phyloP scores from a whole-genome alignment of 495 filamentous ascomycete species.

The Lophiostoma macrostomum region DNA sequence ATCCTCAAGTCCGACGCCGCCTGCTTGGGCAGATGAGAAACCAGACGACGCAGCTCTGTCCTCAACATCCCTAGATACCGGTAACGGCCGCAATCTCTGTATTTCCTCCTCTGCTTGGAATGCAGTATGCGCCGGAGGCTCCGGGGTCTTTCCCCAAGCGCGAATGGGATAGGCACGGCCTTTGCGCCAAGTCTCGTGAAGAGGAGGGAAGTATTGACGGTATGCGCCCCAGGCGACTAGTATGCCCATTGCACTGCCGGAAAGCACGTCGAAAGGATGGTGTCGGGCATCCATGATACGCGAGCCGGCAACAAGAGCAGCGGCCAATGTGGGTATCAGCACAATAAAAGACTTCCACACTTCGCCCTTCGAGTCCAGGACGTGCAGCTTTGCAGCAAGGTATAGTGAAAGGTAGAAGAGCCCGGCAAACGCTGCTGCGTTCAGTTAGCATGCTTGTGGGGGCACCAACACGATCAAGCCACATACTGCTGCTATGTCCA shows the following conservation, averaged over 20 bases:
- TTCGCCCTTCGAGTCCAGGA: constrained; percentile 66
- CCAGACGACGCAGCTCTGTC: constrained; percentile 23
- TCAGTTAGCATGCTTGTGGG: constrained; percentile 3
- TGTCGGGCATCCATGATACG: constrained; percentile 78
- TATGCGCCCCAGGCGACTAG: constrained; percentile 39
- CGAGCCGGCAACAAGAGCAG: constrained; percentile 53
- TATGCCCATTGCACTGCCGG: constrained; percentile 50
- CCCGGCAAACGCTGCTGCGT: constrained; percentile 64
- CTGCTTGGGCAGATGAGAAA: constrained; percentile 22
- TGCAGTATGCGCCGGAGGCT: constrained; percentile 12
- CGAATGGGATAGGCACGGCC: constrained; percentile 62
- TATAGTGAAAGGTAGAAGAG: constrained; percentile 75
- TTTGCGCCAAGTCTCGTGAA: constrained; percentile 56
- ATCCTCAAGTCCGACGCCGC: background rate
- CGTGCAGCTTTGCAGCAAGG: constrained; percentile 53
- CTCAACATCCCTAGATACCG: constrained; percentile 17
- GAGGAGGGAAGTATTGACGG: constrained; percentile 47
- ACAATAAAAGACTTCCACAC: constrained; percentile 71
- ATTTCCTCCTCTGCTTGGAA: constrained; percentile 18
- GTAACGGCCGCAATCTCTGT: constrained; percentile 19
- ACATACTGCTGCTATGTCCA: constrained; percentile 56
- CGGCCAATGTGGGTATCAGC: constrained; percentile 56
- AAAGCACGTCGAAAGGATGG: constrained; percentile 85
- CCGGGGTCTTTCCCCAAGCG: constrained; percentile 49
- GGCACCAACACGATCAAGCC: background rate